Evolutionary conservation across 2,329 filamentous ascomycete genomes (phyloP).

Genomic region (Fusarium multiceps): DNA sequence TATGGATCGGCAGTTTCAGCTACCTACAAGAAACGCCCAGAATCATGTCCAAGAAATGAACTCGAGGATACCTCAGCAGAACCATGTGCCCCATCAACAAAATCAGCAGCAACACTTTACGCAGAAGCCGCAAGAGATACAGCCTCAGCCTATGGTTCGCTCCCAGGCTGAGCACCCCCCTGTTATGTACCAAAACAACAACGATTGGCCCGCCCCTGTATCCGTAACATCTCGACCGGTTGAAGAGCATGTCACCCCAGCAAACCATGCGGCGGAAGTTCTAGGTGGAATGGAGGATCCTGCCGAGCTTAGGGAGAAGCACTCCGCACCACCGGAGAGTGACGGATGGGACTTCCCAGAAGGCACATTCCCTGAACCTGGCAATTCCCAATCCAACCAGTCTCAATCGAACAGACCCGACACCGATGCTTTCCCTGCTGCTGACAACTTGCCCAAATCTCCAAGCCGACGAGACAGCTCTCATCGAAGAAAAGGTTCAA

Average conservation of each 20-base stretch:
- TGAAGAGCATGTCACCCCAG: constrained; percentile 49
- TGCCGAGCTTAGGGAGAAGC: constrained; percentile 61
- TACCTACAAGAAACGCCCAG: constrained; percentile 58
- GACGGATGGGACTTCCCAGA: constrained; percentile 97
- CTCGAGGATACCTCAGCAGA: constrained; percentile 65
- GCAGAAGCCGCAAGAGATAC: constrained; percentile 53
- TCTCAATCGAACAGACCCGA: constrained; percentile 75
- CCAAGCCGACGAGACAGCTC: constrained; percentile 75
- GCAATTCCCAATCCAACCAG: constrained; percentile 59
- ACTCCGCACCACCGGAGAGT: constrained; percentile 59
- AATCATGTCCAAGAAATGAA: constrained; percentile 69
- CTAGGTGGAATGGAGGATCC: constrained; percentile 54
- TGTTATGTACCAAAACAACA: constrained; percentile 52
- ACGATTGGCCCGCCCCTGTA: constrained; percentile 51
- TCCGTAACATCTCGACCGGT: constrained; percentile 51
- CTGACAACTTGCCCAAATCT: constrained; percentile 83
- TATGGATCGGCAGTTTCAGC: constrained; percentile 55
- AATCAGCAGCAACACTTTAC: constrained; percentile 50
- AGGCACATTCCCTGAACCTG: constrained; percentile 69
- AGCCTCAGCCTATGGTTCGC: constrained; percentile 64
- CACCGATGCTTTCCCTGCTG: constrained; percentile 86
- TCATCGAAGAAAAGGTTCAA: constrained; percentile 84
- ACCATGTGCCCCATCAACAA: constrained; percentile 68
- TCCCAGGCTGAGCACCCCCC: constrained; percentile 63
- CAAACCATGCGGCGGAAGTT: constrained; percentile 56